Evolutionary conservation across 148 eudicot genomes (phyloP).

Genomic region (Chenopodium berlandieri): DNA sequence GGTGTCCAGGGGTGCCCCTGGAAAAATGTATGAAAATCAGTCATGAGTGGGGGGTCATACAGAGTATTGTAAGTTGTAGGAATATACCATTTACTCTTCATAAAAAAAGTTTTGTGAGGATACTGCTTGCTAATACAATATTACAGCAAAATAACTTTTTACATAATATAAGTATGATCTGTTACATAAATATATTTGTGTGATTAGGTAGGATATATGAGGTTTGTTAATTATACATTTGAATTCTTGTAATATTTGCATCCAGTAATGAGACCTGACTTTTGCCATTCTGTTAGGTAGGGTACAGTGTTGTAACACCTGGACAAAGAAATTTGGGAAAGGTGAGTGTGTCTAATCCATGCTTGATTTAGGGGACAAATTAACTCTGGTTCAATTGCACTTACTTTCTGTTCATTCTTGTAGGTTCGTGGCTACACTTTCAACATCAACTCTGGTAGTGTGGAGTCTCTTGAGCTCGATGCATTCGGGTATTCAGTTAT

Average conservation of each 20-base stretch:
- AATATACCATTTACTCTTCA: background rate
- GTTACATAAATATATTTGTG: background rate
- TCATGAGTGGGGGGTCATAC: background rate
- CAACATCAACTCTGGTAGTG: constrained; percentile 58
- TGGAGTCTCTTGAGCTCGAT: constrained; percentile 71
- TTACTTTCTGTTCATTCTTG: constrained; percentile 8
- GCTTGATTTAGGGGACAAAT: background rate
- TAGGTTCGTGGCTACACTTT: constrained; percentile 77
- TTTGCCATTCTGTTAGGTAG: constrained; percentile 46
- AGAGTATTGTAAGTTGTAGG: background rate
- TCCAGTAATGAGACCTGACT: constrained; percentile 17
- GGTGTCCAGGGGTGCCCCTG: background rate
- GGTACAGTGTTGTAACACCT: constrained; percentile 60
- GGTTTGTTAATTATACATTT: constrained; percentile 7
- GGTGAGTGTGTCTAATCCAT: constrained; percentile 30
- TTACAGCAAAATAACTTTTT: background rate
- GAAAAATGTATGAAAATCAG: background rate
- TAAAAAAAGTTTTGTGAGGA: background rate
- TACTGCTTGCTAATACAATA: background rate
- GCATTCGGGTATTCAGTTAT: constrained; percentile 68
- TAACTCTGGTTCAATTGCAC: background rate
- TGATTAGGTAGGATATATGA: background rate
- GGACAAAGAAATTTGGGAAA: constrained; percentile 50
- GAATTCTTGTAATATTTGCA: background rate
- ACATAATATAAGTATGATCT: background rate